These are phyloP conservation scores for Microbotryum scabiosae DNA, from an alignment of 1,284 basidiomycete species.

Conservation along the genomic window DNA sequence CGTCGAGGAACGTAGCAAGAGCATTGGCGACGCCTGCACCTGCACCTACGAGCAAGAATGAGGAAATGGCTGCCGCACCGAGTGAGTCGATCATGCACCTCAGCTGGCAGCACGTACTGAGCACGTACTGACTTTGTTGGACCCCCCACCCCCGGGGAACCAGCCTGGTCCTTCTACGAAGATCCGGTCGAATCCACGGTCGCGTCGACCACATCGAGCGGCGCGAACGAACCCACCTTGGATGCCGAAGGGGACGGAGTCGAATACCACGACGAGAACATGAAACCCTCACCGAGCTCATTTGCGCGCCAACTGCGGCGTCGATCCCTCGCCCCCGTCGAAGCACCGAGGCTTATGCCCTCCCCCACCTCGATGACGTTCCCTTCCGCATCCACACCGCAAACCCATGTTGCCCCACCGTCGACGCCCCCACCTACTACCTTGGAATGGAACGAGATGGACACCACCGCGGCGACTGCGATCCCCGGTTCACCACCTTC, in stretches of 20 bases:
- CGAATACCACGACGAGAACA: no score
- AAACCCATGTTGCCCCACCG: not conserved
- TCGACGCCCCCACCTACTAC: not conserved
- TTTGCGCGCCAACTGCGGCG: no score
- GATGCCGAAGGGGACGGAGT: no score
- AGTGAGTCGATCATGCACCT: not conserved
- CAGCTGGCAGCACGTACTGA: no score
- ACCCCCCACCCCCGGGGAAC: no score
- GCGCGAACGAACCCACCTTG: no score
- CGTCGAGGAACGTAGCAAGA: not conserved
- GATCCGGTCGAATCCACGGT: slow-evolving; percentile 1
- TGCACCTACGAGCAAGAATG: not conserved
- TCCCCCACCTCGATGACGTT: not conserved
- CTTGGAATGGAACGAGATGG: not conserved
- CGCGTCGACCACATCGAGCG: no score
- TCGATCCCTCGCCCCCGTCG: not conserved
- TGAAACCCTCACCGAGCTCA: no score
- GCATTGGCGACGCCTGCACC: not conserved
- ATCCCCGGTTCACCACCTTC: not conserved
- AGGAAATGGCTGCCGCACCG: not conserved
- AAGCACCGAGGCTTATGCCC: not conserved
- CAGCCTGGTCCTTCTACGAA: slow-evolving; percentile 17
- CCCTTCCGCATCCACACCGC: not conserved
- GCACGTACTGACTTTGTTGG: no score
- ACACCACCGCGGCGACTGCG: not conserved